phyloP scores from a whole-genome alignment of 208 protist species.

The Leishmania aethiopica region DNA sequence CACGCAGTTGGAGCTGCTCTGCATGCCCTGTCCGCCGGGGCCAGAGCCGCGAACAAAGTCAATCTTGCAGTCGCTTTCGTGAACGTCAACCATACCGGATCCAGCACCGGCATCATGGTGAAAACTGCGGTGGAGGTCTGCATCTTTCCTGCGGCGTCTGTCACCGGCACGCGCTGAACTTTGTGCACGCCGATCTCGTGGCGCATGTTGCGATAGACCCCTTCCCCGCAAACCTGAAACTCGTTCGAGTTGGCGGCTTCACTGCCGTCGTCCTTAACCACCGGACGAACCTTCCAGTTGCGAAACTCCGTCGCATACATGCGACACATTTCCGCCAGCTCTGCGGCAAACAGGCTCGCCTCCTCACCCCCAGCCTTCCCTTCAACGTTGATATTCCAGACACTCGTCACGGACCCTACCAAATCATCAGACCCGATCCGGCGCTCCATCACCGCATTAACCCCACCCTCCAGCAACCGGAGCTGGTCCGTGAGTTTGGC shows the following conservation, averaged over 20 bases:
- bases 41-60: constrained; percentile 88
- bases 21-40: constrained; percentile 90
- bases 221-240: constrained; percentile 62
- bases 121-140: constrained; percentile 90
- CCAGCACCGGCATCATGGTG: constrained; percentile 85
- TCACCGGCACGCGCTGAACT: constrained; percentile 91
- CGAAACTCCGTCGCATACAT: constrained; percentile 60
- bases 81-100: constrained; percentile 87
- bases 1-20: constrained; percentile 89
- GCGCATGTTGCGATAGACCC: constrained; percentile 80
- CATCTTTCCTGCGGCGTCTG: constrained; percentile 89
- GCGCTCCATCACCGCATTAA: constrained; percentile 64
- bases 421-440: constrained; percentile 75
- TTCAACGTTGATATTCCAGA: constrained; percentile 67
- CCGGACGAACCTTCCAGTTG: constrained; percentile 39
- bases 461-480: constrained; percentile 47
- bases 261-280: constrained; percentile 33
- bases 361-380: constrained; percentile 90
- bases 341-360: constrained; percentile 83
- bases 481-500: constrained; percentile 43
- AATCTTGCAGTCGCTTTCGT: constrained; percentile 87
- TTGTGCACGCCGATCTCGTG: constrained; percentile 93
- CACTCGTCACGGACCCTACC: constrained; percentile 67
- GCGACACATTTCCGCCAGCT: constrained; percentile 80
- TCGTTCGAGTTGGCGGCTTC: constrained; percentile 26